Evolutionary conservation across 805 yeast genomes (phyloP).

Genomic region (Lachancea dasiensis): DNA sequence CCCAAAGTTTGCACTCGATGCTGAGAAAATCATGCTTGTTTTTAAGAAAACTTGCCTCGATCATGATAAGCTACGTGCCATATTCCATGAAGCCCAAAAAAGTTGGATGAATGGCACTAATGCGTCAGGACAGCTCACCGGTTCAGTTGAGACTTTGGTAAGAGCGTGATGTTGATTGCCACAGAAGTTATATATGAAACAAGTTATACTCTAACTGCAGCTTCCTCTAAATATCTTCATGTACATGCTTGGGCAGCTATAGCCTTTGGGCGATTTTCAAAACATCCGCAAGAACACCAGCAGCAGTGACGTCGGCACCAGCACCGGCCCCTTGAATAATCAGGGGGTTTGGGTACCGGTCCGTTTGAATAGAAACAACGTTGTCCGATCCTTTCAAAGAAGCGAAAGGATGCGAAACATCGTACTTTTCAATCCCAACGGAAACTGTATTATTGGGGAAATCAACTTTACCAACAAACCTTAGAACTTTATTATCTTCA

Average conservation of each 20-base stretch:
- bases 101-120: constrained; percentile 37
- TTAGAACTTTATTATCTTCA: constrained; percentile 74
- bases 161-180: too few species aligned
- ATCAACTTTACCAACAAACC: constrained; percentile 92
- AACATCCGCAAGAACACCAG: constrained; percentile 92
- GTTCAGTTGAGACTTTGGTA: too few species aligned
- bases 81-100: constrained; percentile 57
- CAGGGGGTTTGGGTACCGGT: constrained; percentile 89
- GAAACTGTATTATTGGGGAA: constrained; percentile 60
- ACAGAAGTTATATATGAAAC: too few species aligned
- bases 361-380: constrained; percentile 84
- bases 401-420: constrained; percentile 90
- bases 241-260: constrained; percentile 8
- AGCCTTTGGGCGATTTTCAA: constrained; percentile 88
- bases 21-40: constrained; percentile 66
- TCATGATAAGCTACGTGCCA: constrained; percentile 39
- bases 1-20: constrained; percentile 44
- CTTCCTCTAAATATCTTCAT: neutral
- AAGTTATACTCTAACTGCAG: too few species aligned
- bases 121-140: too few species aligned
- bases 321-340: constrained; percentile 98
- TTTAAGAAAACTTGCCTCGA: constrained; percentile 60
- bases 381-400: constrained; percentile 93
- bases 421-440: constrained; percentile 87
- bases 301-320: constrained; percentile 71